A percentile compares a stretch with the other conserved stretches of the same genome.
phyloP scores from a whole-genome alignment of 1,284 basidiomycete genomes.

The Apiotrichum mycotoxinovorans region DNA sequence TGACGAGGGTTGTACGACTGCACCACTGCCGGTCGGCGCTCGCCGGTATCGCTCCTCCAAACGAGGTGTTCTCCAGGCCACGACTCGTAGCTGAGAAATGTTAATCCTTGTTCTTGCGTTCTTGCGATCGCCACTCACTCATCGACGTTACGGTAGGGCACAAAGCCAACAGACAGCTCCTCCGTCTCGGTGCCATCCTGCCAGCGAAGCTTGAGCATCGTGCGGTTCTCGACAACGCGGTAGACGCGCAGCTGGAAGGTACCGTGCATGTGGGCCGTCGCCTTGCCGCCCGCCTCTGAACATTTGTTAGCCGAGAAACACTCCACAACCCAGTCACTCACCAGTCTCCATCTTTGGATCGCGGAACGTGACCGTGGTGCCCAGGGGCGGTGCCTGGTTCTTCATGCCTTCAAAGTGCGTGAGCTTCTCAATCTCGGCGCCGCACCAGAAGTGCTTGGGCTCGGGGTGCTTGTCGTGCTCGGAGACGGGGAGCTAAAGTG shows the following conservation, averaged over 20 bases:
- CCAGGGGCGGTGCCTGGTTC: conserved; percentile 39
- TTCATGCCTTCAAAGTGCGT: conserved; percentile 56
- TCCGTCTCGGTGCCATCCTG: conserved; percentile 70
- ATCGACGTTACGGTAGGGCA: conserved; percentile 64
- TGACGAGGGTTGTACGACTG: conserved; percentile 70
- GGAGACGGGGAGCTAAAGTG: conserved; percentile 58
- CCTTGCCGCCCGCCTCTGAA: conserved; percentile 20
- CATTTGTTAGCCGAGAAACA: background rate
- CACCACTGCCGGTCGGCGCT: conserved; percentile 65
- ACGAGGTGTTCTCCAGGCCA: conserved; percentile 86
- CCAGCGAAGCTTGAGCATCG: conserved; percentile 74
- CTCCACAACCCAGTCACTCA: conserved; percentile 1
- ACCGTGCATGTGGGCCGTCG: conserved; percentile 22
- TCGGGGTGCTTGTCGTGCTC: conserved; percentile 60
- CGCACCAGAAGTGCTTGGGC: conserved; percentile 72
- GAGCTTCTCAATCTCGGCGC: conserved; percentile 63
- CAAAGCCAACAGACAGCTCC: conserved; percentile 62
- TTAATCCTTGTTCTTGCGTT: background rate
- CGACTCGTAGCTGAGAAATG: conserved; percentile 27
- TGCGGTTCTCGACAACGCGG: conserved; percentile 66
- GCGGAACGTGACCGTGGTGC: conserved; percentile 44
- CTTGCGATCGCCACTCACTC: conserved; percentile 34
- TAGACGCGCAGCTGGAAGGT: conserved; percentile 58
- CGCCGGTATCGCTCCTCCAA: conserved; percentile 71
- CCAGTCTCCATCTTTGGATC: conserved; percentile 16